Percentiles rank a stretch among this genome's conserved stretches.
Evolutionary conservation across 192 early-diverging fungal genomes (phyloP).

Genomic region (Obelidium mucronatum): DNA sequence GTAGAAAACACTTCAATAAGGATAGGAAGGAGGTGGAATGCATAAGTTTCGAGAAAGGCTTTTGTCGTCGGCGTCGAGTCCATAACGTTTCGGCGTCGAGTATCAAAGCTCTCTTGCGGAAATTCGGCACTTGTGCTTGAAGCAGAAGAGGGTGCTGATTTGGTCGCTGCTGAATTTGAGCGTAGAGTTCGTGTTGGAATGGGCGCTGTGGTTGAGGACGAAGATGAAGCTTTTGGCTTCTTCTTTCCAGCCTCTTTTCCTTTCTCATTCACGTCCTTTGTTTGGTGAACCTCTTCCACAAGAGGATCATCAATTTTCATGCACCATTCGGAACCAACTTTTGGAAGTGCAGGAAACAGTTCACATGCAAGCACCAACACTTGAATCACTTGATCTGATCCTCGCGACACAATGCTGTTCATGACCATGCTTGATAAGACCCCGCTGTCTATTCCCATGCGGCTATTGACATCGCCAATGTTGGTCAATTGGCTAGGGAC

Average conservation of each 20-base stretch:
- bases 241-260: not conserved
- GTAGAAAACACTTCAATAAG: constrained; percentile 75
- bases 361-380: constrained; percentile 65
- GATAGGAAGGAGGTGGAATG: constrained; percentile 68
- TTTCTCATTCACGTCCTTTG: not conserved
- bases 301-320: constrained; percentile 20
- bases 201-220: not conserved
- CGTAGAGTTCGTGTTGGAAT: constrained; percentile 9
- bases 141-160: not conserved
- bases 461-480: not conserved
- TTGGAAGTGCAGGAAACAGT: constrained; percentile 66
- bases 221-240: not conserved
- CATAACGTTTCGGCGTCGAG: not conserved
- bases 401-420: not conserved
- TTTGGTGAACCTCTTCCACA: no score
- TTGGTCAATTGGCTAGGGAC: constrained; percentile 32
- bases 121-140: not conserved
- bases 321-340: constrained; percentile 44
- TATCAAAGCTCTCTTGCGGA: constrained; percentile 8
- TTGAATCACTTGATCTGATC: constrained; percentile 59
- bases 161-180: not conserved
- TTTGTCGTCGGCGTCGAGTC: not conserved
- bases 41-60: constrained; percentile 35
- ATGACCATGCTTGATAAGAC: constrained; percentile 1
- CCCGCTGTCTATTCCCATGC: not conserved